Conservation (phyloP, 1,139 yeast species). For the Kodamaea ohmeri region DNA sequence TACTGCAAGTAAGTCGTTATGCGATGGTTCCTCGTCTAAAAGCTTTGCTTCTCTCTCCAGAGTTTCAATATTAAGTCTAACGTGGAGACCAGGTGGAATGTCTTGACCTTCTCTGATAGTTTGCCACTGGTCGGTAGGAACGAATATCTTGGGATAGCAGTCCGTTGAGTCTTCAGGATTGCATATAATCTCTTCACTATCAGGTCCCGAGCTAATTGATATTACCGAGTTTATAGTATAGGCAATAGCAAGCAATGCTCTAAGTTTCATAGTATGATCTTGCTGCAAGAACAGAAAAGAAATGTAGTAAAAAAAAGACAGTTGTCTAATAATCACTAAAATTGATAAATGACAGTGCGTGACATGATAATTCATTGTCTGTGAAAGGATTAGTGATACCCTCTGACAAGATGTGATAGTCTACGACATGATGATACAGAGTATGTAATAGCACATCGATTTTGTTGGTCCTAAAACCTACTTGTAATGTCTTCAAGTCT, state of each 20-base stretch:
- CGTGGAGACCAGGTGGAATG: conserved; percentile 77
- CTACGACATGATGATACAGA: too few species aligned
- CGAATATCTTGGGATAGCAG: conserved; percentile 65
- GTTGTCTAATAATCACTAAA: too few species aligned
- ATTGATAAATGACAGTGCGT: too few species aligned
- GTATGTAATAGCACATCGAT: too few species aligned
- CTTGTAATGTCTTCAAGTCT: too few species aligned
- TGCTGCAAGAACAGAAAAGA: too few species aligned
- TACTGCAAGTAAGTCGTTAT: conserved; percentile 19
- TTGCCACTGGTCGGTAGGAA: conserved; percentile 68
- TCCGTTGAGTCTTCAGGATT: conserved; percentile 43
- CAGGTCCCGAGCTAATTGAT: conserved; percentile 1
- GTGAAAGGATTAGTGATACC: too few species aligned
- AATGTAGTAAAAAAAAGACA: too few species aligned
- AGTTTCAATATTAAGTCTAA: conserved; percentile 66
- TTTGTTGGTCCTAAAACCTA: too few species aligned
- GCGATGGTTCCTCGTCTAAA: conserved; percentile 19
- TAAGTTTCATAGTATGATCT: conserved; percentile 9
- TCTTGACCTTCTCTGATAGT: conserved; percentile 62
- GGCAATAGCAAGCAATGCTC: conserved; percentile 9
- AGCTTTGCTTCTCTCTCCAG: conserved; percentile 66
- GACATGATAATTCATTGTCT: too few species aligned
- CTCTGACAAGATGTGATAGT: too few species aligned
- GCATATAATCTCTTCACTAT: conserved; percentile 35
- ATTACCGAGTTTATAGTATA: conserved; percentile 1